Evolutionary conservation across 495 filamentous ascomycete species (phyloP).

Genomic region (Astrothelium macrocarpum): DNA sequence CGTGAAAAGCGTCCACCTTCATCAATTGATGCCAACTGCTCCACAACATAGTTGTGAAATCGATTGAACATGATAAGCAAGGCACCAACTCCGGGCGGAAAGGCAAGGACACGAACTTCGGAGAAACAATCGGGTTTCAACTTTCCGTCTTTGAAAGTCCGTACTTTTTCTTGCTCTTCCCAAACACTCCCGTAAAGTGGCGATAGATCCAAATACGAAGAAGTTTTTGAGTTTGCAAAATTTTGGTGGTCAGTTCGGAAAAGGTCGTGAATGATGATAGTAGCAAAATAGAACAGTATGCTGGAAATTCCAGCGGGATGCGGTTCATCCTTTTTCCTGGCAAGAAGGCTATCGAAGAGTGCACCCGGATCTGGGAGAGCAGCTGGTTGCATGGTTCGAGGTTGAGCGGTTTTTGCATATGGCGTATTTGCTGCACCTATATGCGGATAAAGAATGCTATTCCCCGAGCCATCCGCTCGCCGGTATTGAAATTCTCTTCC

Average conservation of each 20-base stretch:
- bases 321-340: slow-evolving; percentile 46
- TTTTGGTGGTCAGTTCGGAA: slow-evolving; percentile 54
- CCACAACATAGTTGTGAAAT: slow-evolving; percentile 37
- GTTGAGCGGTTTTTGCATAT: slow-evolving; percentile 65
- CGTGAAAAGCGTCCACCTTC: slow-evolving; percentile 45
- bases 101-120: slow-evolving; percentile 66
- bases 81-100: slow-evolving; percentile 69
- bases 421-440: slow-evolving; percentile 53
- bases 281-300: slow-evolving; percentile 80
- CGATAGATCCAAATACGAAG: slow-evolving; percentile 75
- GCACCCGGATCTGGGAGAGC: slow-evolving; percentile 64
- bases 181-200: slow-evolving; percentile 80
- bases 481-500: slow-evolving; percentile 50
- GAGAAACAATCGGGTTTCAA: slow-evolving; percentile 77
- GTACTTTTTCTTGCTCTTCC: slow-evolving; percentile 61
- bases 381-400: slow-evolving; percentile 51
- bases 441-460: slow-evolving; percentile 53
- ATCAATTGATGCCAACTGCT: slow-evolving; percentile 51
- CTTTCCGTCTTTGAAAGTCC: slow-evolving; percentile 72
- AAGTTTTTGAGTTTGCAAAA: slow-evolving; percentile 55
- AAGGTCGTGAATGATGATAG: slow-evolving; percentile 76
- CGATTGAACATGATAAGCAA: slow-evolving; percentile 60
- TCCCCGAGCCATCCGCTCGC: slow-evolving; percentile 59
- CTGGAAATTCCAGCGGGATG: slow-evolving; percentile 78
- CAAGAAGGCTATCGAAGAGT: slow-evolving; percentile 69